These are phyloP conservation scores for Chlorociboria aeruginascens DNA, from an alignment of 495 filamentous ascomycete species.

Conservation along the genomic window DNA sequence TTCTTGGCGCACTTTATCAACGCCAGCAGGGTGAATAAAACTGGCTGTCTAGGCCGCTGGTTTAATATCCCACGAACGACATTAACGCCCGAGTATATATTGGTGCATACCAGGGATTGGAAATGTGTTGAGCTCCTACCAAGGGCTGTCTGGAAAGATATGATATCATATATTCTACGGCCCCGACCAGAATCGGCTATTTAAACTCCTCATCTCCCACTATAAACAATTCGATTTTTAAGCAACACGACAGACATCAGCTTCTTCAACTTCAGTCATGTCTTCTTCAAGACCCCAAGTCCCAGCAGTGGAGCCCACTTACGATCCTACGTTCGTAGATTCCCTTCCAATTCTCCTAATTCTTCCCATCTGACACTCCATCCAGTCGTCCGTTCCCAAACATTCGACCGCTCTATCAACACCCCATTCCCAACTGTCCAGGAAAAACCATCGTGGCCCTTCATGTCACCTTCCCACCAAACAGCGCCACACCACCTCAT, in stretches of 20 bases:
- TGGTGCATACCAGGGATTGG: too few species aligned
- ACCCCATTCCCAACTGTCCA: not conserved
- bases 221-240: too few species aligned
- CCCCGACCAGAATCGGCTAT: too few species aligned
- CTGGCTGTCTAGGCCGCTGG: constrained; percentile 48
- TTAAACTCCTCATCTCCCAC: too few species aligned
- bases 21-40: constrained; percentile 49
- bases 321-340: not conserved
- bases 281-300: not conserved
- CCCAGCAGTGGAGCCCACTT: not conserved
- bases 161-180: too few species aligned
- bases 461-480: constrained; percentile 10
- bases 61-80: constrained; percentile 45
- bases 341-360: not conserved
- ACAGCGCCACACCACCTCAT: constrained; percentile 12
- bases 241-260: too few species aligned
- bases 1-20: too few species aligned
- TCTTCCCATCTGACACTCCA: not conserved
- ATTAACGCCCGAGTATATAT: too few species aligned
- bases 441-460: constrained; percentile 1
- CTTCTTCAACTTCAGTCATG: not conserved
- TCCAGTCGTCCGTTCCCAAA: constrained; percentile 6
- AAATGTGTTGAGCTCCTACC: too few species aligned
- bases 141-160: too few species aligned
- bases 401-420: constrained; percentile 1